Evolutionary conservation across 352 stramenopile genomes (phyloP), one percentile per base, ranked within the genome.

Genomic region (Phytophthora ramorum): DNA sequence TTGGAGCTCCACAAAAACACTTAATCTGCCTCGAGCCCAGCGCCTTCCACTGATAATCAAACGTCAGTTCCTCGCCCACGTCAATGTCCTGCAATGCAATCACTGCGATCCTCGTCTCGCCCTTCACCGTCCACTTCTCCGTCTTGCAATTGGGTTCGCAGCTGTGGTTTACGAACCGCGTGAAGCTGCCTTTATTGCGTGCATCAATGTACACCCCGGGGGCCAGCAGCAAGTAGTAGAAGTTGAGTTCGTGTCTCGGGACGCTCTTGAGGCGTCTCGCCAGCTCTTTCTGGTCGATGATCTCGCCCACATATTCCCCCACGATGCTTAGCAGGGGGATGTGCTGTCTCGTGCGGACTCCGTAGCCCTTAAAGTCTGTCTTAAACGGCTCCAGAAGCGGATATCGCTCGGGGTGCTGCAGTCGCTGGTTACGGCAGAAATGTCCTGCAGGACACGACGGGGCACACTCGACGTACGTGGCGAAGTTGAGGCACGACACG

Each of bases 81-180:
- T 71, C 17, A 51, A 99, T 98, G 49, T 97, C 78, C n/a, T 83
- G 82, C 53, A 98, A 79, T 10, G 96, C 92, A 53, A 98, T 93
- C 5, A 99, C 96, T 0, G 96, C 94, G 61, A 99, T 98, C 17
- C 95, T 81, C 63, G 92, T 98, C 49, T 92, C 89, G 20, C 94
- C 92, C 47, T 96, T 85, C 13, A 98, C 85, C 5, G 83, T 95
- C 81, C 97, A 98, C 50, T 98, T 98, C 71, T 98, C 91, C 30
- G 95, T 98, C 68, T 95, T 96, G 67, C 95, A 98, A 68, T 98
- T 98, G 0, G 93, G 93, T 47, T 96, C 89, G 57, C 95, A 98
- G 63, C 93, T 98, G 61, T 98, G 93, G 73, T 99, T 99, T 45
- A 99, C 96, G 69, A 98, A 99, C 0, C 97, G 78, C 59, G 96